Conservation (phyloP, 345 rosid species). For the Crucihimalaya himalaica region DNA sequence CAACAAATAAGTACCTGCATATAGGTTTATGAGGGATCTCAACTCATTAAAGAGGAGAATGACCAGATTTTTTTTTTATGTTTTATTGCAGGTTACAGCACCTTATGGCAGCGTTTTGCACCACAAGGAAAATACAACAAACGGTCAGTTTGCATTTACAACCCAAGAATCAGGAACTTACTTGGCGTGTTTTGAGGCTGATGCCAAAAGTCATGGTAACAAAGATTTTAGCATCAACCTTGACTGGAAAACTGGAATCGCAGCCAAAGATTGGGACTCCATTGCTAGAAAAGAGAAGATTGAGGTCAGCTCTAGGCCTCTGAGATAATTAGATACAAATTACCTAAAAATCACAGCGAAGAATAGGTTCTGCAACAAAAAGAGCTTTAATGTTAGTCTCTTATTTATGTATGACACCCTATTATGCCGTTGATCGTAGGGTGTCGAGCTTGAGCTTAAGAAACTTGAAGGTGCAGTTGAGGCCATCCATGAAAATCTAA, state of each 20-base stretch:
- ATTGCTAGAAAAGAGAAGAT: conserved; percentile 85
- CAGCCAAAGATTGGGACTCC: conserved; percentile 89
- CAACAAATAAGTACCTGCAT: background rate
- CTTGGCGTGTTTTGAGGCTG: conserved; percentile 72
- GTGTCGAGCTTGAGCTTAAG: conserved; percentile 86
- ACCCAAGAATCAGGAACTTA: conserved; percentile 75
- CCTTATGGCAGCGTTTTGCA: conserved; percentile 70
- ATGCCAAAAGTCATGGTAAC: conserved; percentile 39
- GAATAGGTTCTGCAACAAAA: background rate
- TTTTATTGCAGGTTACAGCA: conserved; percentile 62
- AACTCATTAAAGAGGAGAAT: background rate
- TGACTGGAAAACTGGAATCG: conserved; percentile 91
- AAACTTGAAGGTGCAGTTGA: conserved; percentile 80
- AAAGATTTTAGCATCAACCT: conserved; percentile 62
- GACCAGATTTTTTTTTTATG: background rate
- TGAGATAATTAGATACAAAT: background rate
- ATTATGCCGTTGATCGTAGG: conserved; percentile 43
- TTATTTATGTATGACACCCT: background rate
- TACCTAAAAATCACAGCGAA: background rate
- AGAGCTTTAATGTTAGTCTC: background rate
- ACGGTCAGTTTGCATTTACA: conserved; percentile 89
- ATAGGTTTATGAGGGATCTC: background rate
- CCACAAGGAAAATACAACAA: conserved; percentile 55
- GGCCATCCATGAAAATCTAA: conserved; percentile 74
- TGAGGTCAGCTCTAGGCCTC: conserved; percentile 52